Evolutionary conservation across 2,329 filamentous ascomycete genomes (phyloP).

Genomic region (Aspergillus spinulosporus): DNA sequence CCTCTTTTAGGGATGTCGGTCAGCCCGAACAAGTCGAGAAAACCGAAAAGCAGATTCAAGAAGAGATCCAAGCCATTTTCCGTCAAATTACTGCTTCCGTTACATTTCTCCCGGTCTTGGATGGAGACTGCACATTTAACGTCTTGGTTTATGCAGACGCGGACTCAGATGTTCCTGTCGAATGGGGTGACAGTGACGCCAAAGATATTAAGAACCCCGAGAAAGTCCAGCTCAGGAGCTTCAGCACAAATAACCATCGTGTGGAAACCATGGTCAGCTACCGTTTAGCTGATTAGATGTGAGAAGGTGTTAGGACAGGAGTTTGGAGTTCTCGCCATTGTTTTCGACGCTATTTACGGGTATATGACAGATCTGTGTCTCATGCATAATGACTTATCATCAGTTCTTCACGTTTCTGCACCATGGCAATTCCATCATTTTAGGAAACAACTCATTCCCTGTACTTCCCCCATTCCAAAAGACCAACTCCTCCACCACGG

Average conservation of each 20-base stretch:
- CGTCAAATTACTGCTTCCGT: conserved; percentile 97
- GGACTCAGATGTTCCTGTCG: conserved; percentile 92
- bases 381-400: conserved; percentile 10
- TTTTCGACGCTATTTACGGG: not conserved
- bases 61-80: conserved; percentile 95
- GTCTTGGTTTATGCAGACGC: conserved; percentile 97
- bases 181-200: conserved; percentile 97
- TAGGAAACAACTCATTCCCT: conserved; percentile 31
- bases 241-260: conserved; percentile 90
- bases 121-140: conserved; percentile 97
- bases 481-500: conserved; percentile 33
- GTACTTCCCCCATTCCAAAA: conserved; percentile 31
- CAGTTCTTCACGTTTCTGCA: conserved; percentile 12
- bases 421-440: conserved; percentile 35
- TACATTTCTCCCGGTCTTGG: conserved; percentile 90
- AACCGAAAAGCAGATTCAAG: conserved; percentile 89
- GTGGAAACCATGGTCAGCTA: conserved; percentile 97
- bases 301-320: conserved; percentile 15
- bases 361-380: not conserved
- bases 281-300: conserved; percentile 51
- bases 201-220: conserved; percentile 95
- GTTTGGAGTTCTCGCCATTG: conserved; percentile 21
- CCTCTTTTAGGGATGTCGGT: conserved; percentile 31
- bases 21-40: conserved; percentile 60
- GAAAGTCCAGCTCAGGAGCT: conserved; percentile 91